Evolutionary conservation across 2,329 filamentous ascomycete genomes (phyloP), one percentile per base, ranked within the genome.

Genomic region (Ramularia collo-cygni): DNA sequence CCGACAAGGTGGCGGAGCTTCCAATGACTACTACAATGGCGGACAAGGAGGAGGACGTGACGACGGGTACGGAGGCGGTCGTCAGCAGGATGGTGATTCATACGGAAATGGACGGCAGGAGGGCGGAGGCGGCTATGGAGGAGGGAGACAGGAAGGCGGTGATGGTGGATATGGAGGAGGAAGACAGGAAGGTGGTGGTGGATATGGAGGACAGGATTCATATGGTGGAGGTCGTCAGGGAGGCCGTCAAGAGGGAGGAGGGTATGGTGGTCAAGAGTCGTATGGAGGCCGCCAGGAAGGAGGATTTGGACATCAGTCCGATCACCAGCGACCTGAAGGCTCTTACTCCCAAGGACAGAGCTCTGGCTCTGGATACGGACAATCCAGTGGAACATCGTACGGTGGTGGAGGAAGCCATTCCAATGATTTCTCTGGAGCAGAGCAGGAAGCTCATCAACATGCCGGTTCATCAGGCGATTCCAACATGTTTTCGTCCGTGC

Each of bases 361-460:
- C 2, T 44, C 55, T n/a, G 56, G 53, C 8, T 45, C 54, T 30
- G 58, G 60, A 18, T 51, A 61, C 29, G 58, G 60, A 37, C 51
- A 64, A 28, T 66, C 63, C 10, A 61, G 61, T 24, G 64, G 65
- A 32, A 68, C 65, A 7, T 59, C 62, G 2, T 68, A 70, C 39
- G 67, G 65, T 34, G 57, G 57, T 19, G 64, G 64, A 10, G 58
- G 59, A 19, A 42, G 37, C 14, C 51, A 59, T 45, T 64, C 67
- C 46, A 66, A 74, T 48, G 74, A 81, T 50, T 69, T 75, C 56
- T 67, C 65, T 34, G 67, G 68, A 35, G 77, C 77, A 7, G 64
- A 69, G 34, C 59, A 68, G 28, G 73, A 80, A 50, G 79, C 79
- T 13, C 59, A 70, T 18, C 64, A 72, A 40, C 69, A 79, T 51